These are phyloP conservation scores for Talaromyces trachyspermus DNA, from an alignment of 495 filamentous ascomycete species.

Conservation along the genomic window DNA sequence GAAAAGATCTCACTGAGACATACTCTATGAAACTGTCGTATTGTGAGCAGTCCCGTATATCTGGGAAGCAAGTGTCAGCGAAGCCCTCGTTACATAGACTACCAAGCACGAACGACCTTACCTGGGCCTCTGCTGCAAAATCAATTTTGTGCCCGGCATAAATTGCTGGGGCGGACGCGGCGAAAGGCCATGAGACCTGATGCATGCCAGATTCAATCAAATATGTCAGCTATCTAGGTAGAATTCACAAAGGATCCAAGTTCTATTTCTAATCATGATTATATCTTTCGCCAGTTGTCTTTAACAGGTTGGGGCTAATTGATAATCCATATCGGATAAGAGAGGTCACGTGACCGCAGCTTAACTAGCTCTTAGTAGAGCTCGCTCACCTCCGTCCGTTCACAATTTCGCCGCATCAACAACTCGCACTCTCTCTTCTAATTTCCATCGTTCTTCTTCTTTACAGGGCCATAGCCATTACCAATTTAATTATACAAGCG, in stretches of 20 bases:
- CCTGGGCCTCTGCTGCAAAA: background rate
- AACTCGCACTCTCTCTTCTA: background rate
- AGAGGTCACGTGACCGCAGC: no score
- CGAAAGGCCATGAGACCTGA: background rate
- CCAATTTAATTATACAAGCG: background rate
- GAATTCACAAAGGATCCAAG: no score
- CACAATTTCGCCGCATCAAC: conserved; percentile 6
- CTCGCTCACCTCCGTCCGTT: no score
- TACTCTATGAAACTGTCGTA: background rate
- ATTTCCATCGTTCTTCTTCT: background rate
- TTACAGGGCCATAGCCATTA: background rate
- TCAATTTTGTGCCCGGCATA: background rate
- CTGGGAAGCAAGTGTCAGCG: no score
- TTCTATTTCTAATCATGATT: no score
- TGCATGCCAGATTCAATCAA: background rate
- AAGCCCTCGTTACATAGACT: background rate
- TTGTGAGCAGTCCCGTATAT: no score
- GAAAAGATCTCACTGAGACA: no score
- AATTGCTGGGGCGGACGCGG: background rate
- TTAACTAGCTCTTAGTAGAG: no score
- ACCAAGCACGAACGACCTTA: background rate
- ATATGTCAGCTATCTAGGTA: no score
- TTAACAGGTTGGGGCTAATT: no score
- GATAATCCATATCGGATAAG: no score
- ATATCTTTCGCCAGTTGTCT: no score